Evolutionary conservation across 257 asterid species (phyloP).

Genomic region (Jacaranda copaia): DNA sequence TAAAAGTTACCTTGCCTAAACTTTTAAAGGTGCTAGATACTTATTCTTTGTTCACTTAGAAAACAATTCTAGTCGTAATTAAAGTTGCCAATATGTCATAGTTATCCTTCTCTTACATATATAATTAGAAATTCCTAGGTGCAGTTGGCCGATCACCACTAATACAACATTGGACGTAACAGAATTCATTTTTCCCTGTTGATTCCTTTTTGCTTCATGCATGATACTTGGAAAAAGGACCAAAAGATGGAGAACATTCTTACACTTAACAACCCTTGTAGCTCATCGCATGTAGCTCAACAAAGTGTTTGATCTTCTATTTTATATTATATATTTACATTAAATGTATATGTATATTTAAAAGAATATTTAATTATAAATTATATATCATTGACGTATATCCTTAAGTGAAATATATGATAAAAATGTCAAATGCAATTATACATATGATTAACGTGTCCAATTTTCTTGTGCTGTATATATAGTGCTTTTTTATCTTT

Average conservation of each 20-base stretch:
- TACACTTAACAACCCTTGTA: not conserved
- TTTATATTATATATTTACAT: too few species aligned
- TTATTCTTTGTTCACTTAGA: conserved; percentile 1
- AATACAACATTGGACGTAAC: conserved; percentile 8
- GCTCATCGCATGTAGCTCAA: too few species aligned
- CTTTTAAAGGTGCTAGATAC: too few species aligned
- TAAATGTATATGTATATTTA: too few species aligned
- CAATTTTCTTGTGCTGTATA: too few species aligned
- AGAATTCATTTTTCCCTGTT: not conserved
- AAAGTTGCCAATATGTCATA: not conserved
- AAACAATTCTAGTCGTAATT: not conserved
- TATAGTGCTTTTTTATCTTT: not conserved
- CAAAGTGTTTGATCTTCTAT: too few species aligned
- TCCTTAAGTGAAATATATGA: too few species aligned
- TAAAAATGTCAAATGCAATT: too few species aligned
- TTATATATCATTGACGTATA: too few species aligned
- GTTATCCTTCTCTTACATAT: not conserved
- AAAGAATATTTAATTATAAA: too few species aligned
- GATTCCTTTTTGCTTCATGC: conserved; percentile 1
- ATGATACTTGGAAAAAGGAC: not conserved
- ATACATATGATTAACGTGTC: too few species aligned
- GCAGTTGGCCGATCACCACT: conserved; percentile 4
- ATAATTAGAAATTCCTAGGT: not conserved
- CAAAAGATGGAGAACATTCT: not conserved
- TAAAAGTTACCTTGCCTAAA: not conserved